Conservation (phyloP, 2,329 filamentous ascomycete genomes). For the Byssothecium circinans region DNA sequence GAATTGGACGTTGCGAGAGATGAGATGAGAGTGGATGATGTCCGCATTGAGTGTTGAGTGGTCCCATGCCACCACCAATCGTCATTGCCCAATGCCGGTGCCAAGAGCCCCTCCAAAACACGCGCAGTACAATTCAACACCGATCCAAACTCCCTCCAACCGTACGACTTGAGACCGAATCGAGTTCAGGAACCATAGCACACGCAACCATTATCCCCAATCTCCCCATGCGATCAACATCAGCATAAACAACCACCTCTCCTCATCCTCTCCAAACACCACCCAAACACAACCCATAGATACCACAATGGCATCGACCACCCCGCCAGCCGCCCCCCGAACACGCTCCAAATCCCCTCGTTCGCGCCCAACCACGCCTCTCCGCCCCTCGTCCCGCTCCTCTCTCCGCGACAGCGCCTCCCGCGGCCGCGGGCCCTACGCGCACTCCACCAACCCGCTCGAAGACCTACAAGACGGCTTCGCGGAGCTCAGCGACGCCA, state of each 20-base stretch:
- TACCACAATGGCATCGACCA: conserved; percentile 24
- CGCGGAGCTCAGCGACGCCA: conserved; percentile 87
- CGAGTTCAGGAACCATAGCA: too few species aligned
- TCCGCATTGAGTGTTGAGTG: too few species aligned
- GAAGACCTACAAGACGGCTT: conserved; percentile 86
- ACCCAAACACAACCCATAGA: conserved; percentile 5
- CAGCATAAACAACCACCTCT: too few species aligned
- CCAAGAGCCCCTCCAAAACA: neutral
- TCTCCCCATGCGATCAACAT: neutral
- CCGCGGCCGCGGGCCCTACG: conserved; percentile 47
- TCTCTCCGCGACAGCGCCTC: conserved; percentile 67
- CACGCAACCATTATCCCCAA: too few species aligned
- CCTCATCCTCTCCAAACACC: too few species aligned
- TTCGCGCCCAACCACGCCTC: conserved; percentile 85
- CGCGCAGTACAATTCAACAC: too few species aligned
- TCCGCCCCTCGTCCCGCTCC: conserved; percentile 85
- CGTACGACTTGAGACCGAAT: too few species aligned
- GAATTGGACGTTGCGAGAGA: neutral
- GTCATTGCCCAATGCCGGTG: neutral
- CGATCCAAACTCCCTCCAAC: too few species aligned
- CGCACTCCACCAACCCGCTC: conserved; percentile 67
- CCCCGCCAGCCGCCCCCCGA: conserved; percentile 33
- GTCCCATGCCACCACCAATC: neutral
- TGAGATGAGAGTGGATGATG: too few species aligned
- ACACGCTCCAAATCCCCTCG: conserved; percentile 60